Evolutionary conservation across 371 early-diverging fungal genomes (phyloP), one percentile per base, ranked within the genome.

Genomic region (Mortierella sp.): DNA sequence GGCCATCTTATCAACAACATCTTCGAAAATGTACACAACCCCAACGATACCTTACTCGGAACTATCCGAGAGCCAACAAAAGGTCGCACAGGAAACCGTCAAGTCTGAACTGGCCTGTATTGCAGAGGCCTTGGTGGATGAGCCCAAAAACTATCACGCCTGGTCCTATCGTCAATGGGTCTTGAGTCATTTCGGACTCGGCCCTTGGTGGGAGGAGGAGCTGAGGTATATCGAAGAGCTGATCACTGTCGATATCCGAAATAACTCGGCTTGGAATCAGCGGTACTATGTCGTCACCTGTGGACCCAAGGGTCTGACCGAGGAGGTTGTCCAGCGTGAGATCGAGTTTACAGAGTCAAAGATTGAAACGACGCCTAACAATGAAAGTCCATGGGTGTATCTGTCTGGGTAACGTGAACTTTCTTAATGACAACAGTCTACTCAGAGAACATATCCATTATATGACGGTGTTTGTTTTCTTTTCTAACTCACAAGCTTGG

Each of bases 201-300:
- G 76, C 1, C 73, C 82, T n/a, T 73, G 92, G 46, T 98, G 94
- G 94, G 84, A 87, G 21, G 79, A 81, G 23, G 98, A 99, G 79
- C 61, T 95, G 48, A 53, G 42, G 1, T 94, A 90, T 70, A 80
- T 92, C 0, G 86, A 93, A 23, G 80, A 86, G 12, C 68, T 93
- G 69, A 44, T 98, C 26, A 79, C 82, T n/a, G 72, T 85, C 49
- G 99, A 98, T 70, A 84, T 97, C 8, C 84, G 97, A 50, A 98
- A 99, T 80, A 98, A 99, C 78, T 97, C 98, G 34, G 98, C 97
- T 0, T 98, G 98, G 99, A 98, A 96, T 72, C 95, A 99, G 64
- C 89, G 98, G 17, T 94, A 85, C 79, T 99, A 90, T 86, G 81
- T 87, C 4, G 61, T 94, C 12, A 83, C 87, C 27, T 56, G 79